Percentiles rank a stretch among this genome's conserved stretches.
Conservation (phyloP, 2,329 filamentous ascomycete species). For the Ophiostoma montium region DNA sequence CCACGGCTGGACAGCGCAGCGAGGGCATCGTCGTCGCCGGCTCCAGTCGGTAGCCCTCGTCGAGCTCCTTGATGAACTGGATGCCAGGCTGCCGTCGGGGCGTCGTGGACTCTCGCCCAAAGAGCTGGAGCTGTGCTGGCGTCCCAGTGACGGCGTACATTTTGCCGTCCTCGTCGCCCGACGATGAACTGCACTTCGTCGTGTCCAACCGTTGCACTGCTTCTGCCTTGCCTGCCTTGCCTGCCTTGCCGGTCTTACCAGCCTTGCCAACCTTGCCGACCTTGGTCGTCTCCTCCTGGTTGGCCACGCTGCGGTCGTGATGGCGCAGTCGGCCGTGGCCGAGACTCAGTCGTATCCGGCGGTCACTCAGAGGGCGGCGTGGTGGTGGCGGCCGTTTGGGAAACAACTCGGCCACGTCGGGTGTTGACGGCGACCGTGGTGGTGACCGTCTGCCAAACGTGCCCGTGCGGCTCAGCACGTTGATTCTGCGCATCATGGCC, state of each 20-base stretch:
- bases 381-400: background rate
- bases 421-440: conserved; percentile 18
- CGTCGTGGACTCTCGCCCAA: background rate
- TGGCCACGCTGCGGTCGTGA: background rate
- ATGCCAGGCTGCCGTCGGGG: background rate
- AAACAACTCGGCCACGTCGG: conserved; percentile 10
- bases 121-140: background rate
- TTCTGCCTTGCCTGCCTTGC: background rate
- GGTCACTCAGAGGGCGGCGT: background rate
- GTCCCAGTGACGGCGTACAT: background rate
- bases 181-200: background rate
- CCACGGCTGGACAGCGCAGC: background rate
- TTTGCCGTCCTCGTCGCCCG: background rate
- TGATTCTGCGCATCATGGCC: conserved; percentile 77
- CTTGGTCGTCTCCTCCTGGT: background rate
- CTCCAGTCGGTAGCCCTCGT: background rate
- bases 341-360: background rate
- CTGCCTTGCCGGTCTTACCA: background rate
- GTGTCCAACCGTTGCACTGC: background rate
- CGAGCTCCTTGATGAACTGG: background rate
- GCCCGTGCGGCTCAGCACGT: conserved; percentile 63
- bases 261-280: background rate
- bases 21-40: background rate
- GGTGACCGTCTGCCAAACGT: conserved; percentile 61
- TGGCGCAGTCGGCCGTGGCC: background rate